Evolutionary conservation across 2,329 filamentous ascomycete genomes (phyloP).

Genomic region (Exophiala spinifera): DNA sequence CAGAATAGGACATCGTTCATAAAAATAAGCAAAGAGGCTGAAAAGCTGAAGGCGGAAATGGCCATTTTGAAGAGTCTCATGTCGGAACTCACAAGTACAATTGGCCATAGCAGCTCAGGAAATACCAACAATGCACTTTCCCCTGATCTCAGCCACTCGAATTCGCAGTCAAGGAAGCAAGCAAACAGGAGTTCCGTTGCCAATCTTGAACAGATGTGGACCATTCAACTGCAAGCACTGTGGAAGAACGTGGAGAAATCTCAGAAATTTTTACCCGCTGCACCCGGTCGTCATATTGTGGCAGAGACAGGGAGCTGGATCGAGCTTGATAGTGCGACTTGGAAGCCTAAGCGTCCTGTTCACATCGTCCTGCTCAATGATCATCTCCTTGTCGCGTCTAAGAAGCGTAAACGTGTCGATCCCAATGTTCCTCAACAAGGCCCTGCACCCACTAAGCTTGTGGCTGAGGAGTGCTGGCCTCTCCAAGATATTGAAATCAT

Average conservation of each 20-base stretch:
- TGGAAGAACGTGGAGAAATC: constrained; percentile 98
- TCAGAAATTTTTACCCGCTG: constrained; percentile 90
- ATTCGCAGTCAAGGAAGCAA: constrained; percentile 41
- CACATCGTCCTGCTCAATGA: constrained; percentile 93
- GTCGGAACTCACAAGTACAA: constrained; percentile 80
- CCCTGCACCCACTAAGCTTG: constrained; percentile 64
- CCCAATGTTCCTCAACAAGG: constrained; percentile 49
- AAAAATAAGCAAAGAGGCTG: constrained; percentile 98
- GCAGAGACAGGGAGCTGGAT: constrained; percentile 93
- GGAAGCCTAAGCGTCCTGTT: constrained; percentile 85
- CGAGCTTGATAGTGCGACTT: constrained; percentile 94
- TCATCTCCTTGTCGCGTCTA: constrained; percentile 83
- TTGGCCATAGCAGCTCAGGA: constrained; percentile 37
- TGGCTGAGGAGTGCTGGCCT: constrained; percentile 92
- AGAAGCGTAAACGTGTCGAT: constrained; percentile 87
- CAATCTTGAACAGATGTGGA: constrained; percentile 67
- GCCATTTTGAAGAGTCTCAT: constrained; percentile 83
- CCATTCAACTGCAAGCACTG: constrained; percentile 68
- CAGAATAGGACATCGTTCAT: constrained; percentile 98
- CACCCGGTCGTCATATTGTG: constrained; percentile 87
- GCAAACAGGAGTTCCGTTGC: constrained; percentile 89
- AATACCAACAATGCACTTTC: constrained; percentile 49
- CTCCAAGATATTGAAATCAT: constrained; percentile 89
- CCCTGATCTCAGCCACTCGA: constrained; percentile 11
- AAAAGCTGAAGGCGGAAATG: constrained; percentile 97